These are phyloP conservation scores for Solanum hybrid DNA, from an alignment of 305 asterid genomes.

Conservation along the genomic window DNA sequence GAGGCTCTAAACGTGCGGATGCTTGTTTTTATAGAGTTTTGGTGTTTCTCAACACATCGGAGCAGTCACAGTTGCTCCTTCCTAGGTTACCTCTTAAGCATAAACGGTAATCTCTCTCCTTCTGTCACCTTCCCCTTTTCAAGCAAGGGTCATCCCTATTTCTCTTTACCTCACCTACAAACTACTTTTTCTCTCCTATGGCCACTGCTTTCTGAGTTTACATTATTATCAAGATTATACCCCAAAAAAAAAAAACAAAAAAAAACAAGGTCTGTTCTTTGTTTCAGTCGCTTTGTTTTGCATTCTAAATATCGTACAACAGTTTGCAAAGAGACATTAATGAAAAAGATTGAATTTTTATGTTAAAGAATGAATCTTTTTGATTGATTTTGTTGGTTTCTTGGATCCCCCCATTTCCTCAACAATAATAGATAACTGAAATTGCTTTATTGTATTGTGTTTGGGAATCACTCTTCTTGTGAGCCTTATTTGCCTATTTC, in stretches of 20 bases:
- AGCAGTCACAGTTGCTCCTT: neutral
- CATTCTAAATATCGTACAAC: neutral
- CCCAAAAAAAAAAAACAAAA: no score
- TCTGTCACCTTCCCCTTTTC: neutral
- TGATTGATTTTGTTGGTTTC: neutral
- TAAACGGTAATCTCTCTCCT: neutral
- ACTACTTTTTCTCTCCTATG: neutral
- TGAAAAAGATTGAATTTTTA: neutral
- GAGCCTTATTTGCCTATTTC: neutral
- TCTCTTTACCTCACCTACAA: neutral
- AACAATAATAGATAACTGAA: neutral
- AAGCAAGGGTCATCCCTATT: conserved; percentile 2
- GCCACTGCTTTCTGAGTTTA: conserved; percentile 1
- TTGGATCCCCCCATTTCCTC: neutral
- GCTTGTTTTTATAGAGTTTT: neutral
- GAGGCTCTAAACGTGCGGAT: neutral
- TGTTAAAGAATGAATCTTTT: neutral
- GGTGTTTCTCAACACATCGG: neutral
- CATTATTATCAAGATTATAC: neutral
- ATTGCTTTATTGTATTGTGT: neutral
- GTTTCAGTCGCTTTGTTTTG: neutral
- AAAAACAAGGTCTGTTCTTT: neutral
- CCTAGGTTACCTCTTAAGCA: neutral
- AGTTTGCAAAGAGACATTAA: neutral
- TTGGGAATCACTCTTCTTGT: neutral